Evolutionary conservation across 768 basidiomycete genomes (phyloP).

Genomic region (Amanita rimosa): DNA sequence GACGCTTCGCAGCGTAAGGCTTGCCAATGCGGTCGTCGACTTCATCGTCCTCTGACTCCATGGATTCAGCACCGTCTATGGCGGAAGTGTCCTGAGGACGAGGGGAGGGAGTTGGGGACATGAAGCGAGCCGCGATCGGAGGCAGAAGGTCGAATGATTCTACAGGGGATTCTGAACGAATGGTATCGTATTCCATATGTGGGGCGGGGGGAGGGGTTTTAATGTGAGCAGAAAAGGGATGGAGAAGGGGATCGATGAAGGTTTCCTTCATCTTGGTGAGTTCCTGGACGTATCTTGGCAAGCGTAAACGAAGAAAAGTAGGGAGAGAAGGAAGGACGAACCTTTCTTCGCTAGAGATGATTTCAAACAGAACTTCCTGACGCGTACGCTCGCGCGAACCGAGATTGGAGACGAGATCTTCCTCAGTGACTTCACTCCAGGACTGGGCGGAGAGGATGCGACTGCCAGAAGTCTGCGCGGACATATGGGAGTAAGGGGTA

Average conservation of each 20-base stretch:
- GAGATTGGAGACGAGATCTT: constrained; percentile 85
- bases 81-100: constrained; percentile 49
- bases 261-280: constrained; percentile 88
- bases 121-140: constrained; percentile 88
- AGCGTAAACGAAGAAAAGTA: constrained; percentile 7
- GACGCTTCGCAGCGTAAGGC: constrained; percentile 22
- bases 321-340: constrained; percentile 21
- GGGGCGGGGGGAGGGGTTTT: constrained; percentile 34
- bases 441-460: constrained; percentile 69
- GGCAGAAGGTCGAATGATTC: constrained; percentile 70
- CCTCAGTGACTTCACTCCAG: constrained; percentile 93
- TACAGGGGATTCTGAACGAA: constrained; percentile 53
- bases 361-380: constrained; percentile 95
- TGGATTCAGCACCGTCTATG: constrained; percentile 56
- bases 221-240: constrained; percentile 55
- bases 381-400: constrained; percentile 91
- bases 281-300: constrained; percentile 79
- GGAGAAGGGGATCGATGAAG: constrained; percentile 82
- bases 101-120: constrained; percentile 54
- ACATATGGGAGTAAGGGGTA: constrained; percentile 78
- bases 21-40: constrained; percentile 43
- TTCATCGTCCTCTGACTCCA: constrained; percentile 59
- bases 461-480: constrained; percentile 46
- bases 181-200: constrained; percentile 51
- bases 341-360: constrained; percentile 94